These are phyloP conservation scores for Fraxinus baroniana DNA, from an alignment of 305 asterid species.

Conservation along the genomic window DNA sequence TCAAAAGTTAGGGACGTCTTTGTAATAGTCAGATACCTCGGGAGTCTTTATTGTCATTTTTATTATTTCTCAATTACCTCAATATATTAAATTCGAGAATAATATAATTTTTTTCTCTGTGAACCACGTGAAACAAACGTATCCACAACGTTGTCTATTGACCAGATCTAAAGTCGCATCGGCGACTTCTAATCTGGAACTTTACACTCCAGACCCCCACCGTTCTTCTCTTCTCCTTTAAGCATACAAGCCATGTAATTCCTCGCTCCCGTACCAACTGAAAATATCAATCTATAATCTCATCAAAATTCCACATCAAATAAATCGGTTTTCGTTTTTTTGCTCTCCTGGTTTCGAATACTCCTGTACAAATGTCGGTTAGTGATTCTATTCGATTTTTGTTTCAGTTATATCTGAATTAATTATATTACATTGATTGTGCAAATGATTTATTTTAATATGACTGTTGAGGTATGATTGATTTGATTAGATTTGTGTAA, in stretches of 20 bases:
- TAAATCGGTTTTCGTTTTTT: not conserved
- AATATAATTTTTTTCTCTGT: not conserved
- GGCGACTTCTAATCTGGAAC: not conserved
- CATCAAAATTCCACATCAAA: not conserved
- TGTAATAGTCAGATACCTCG: not conserved
- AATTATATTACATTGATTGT: not conserved
- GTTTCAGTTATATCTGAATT: not conserved
- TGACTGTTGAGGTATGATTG: conserved; percentile 20
- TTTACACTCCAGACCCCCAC: not conserved
- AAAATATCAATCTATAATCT: not conserved
- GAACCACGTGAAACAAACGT: conserved; percentile 1
- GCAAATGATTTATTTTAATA: not conserved
- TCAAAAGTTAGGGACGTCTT: not conserved
- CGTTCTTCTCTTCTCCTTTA: not conserved
- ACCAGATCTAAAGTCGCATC: not conserved
- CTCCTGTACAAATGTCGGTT: conserved; percentile 39
- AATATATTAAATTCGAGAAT: not conserved
- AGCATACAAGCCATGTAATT: not conserved
- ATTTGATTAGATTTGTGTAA: conserved; percentile 11
- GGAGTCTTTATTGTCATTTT: not conserved
- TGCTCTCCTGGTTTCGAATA: not conserved
- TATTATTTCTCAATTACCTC: not conserved
- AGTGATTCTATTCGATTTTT: conserved; percentile 27
- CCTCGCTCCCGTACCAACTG: not conserved
- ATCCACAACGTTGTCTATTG: not conserved